These are phyloP conservation scores for Avena sativa DNA, from an alignment of 176 grass and related monocot species.

Conservation along the genomic window DNA sequence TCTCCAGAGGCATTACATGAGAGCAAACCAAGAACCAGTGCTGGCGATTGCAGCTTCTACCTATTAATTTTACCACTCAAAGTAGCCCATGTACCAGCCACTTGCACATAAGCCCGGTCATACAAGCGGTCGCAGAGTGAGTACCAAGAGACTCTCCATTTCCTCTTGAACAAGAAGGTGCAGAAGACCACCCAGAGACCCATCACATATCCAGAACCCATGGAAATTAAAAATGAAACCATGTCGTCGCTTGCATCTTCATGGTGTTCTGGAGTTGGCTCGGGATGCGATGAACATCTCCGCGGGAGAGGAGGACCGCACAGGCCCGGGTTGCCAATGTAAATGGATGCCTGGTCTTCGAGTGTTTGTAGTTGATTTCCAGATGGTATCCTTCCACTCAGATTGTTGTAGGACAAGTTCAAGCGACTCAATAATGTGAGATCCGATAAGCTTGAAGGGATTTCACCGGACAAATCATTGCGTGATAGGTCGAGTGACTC, in stretches of 20 bases:
- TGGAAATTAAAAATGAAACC: neutral
- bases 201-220: neutral
- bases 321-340: neutral
- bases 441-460: constrained; percentile 12
- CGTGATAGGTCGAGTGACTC: constrained; percentile 29
- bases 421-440: constrained; percentile 2
- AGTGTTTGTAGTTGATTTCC: constrained; percentile 21
- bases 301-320: neutral
- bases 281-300: neutral
- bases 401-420: constrained; percentile 36
- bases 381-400: constrained; percentile 14
- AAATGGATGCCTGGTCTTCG: neutral
- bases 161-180: neutral
- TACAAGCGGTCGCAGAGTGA: neutral
- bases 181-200: constrained; percentile 6
- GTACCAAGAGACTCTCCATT: neutral
- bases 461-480: neutral
- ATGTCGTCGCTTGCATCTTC: neutral
- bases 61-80: neutral
- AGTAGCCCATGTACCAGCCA: neutral
- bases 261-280: neutral
- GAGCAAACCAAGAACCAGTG: neutral
- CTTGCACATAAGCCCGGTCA: neutral
- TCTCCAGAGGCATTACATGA: neutral
- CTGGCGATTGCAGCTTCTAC: neutral